Base-by-base conservation (phyloP, 768 basidiomycete genomes). In the Pholiota molesta region DNA sequence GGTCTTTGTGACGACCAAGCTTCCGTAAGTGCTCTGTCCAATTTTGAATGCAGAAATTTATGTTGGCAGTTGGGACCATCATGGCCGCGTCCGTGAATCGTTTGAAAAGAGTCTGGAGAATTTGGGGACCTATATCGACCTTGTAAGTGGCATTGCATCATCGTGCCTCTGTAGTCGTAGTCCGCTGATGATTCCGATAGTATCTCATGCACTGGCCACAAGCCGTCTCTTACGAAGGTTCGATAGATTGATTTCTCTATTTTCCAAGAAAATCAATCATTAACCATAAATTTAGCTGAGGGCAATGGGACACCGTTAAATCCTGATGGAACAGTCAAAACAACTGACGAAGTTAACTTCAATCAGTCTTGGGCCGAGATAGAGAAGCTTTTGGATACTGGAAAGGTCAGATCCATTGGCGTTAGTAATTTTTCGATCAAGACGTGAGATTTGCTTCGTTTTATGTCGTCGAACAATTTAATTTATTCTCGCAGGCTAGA, bases 381-480 rank as follows among this genome's bases (percentile, higher is more conserved):
- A 65, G 85, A 86, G 71, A 79, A 81, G 53, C 65, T 86, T 10
- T 73, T 81, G 29, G 75, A 74, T 26, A 78, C 76, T 14, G 81
- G 82, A 0, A 81, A 79, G 64, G 82, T 77, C 11, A 79, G 71
- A 57, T 79, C 83, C 2, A 83, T 86, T 62, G 85, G 86, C 0
- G 83, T 88, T 52, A 83, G 83, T 69, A 88, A 88, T 69, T 87
- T 86, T 66, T 84, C 83, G 5, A 72, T 85, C 60, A 83, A 85
- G 65, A 85, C 77, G 83, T 85, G 58, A 45, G 64, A 33, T 19
- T 13, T 14, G 1, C 14, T 9, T 4, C 29, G 7, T 40, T 19
- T 6, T 21, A 17, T 45, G n/a, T 6, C 28, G 1, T 45, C 45
- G 10, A 5, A 35, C 9, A 1, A 16, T 19, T n/a, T 26, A 37